Base-by-base conservation (phyloP, 306 rosid genomes). In the Gleditsia sinensis region DNA sequence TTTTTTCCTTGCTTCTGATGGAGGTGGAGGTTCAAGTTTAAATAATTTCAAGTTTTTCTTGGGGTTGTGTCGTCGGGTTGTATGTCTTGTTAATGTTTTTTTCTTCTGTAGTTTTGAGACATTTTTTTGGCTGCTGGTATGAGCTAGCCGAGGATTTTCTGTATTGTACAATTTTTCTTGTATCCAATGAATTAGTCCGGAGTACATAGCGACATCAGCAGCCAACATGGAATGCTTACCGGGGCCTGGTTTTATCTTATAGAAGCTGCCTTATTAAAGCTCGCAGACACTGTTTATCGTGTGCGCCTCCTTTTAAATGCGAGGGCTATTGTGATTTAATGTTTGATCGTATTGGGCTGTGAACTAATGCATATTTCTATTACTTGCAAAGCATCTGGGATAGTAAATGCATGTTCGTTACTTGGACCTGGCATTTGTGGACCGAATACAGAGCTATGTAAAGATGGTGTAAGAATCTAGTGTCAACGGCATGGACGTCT, bases 1-100 rank as follows among this genome's bases (percentile, higher is more conserved):
- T 79, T 84, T 79, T 71, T 80, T 75, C 75, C 69, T 78, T 81
- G 69, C 66, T 80, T 45, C 84, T 85, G 64, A 71, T 72, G 86
- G 88, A 84, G 81, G 88, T 78, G 79, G 83, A 71, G 85, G 86
- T 80, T 85, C 78, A 81, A 57, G 82, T 72, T 67, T 61, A 56
- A 88, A 86, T 86, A 87, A 89, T 83, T 45, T 78, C 64, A 11
- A 69, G 79, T 82, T 83, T 85, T 82, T 39, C 56, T 80, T 51
- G 11, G 55, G 75, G 61, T 74, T 83, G 81, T 80, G 85, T 78
- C 82, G 84, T 82, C 83, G 20, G 62, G 60, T 24, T 28, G 36
- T 5, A 55, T 55, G 81, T 82, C 61, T 80, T 91, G 96, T 89
- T n/a, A 83, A 84, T 91, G 78, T 88, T 83, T 88, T 84, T 90